Evolutionary conservation across 2,329 filamentous ascomycete genomes (phyloP), one percentile per base, ranked within the genome.

Genomic region (Fusarium illudens): DNA sequence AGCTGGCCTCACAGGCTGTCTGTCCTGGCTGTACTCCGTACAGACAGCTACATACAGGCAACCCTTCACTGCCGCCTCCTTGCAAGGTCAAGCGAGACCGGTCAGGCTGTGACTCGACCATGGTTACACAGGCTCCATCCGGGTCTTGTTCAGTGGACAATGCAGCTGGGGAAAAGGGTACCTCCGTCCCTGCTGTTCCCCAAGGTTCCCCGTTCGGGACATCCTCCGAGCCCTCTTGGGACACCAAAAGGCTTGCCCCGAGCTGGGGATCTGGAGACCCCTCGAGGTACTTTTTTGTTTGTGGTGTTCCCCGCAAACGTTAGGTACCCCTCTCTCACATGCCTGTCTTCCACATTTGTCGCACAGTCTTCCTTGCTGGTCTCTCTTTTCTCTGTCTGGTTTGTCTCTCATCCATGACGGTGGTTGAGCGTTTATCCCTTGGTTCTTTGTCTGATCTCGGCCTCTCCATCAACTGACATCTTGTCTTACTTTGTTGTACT

Each of bases 261-360:
- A 67, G 60, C 64, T 64, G 55, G 69, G 58, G 53, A 70, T 57
- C 67, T 72, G 69, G 62, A 69, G 64, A 50, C 49, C 32, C 51
- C 60, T 56, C 51, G 56, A 64, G 67, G 65, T 73, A 73, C 71
- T 72, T 73, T 59, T 27, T 50, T 32, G 22, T 57, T 57, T 48
- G 53, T 56, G 60, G 60, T 51, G 64, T 64, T 62, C 54, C 50
- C 58, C 48, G 49, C 32, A 58, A 58, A 58, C 32, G 51, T n/a
- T 50, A 73, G 44, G 71, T 73, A 73, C 57, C 56, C 42, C 55
- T 63, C 37, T 49, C 69, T 72, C 71, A 71, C 71, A 73, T 73
- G 70, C 62, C 58, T 61, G 58, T 50, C 59, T 60, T 64, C 64
- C 62, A 60, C 37, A 61, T 67, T 62, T 58, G 44, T 54, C 29